Percentiles rank a stretch among this genome's conserved stretches.
These are phyloP conservation scores for Lablab purpureus DNA, from an alignment of 306 rosid species.

Conservation along the genomic window DNA sequence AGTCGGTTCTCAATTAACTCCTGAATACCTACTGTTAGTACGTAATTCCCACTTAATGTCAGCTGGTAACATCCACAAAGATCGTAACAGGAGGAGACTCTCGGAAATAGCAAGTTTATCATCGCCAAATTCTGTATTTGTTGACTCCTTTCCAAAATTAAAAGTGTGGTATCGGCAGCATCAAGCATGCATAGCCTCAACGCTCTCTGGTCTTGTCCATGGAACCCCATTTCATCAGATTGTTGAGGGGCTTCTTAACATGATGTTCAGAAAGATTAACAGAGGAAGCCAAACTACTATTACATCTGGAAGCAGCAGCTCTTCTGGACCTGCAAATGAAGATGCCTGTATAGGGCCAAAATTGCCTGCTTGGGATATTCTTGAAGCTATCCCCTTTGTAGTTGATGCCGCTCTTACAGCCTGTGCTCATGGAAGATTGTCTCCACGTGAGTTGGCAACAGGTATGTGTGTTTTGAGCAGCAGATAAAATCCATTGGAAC, in stretches of 20 bases:
- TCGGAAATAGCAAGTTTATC: conserved; percentile 77
- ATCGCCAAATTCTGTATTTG: conserved; percentile 82
- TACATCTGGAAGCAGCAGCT: conserved; percentile 87
- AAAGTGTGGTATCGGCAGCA: conserved; percentile 97
- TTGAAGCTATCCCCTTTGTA: conserved; percentile 93
- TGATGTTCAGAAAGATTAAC: conserved; percentile 81
- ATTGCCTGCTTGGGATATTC: conserved; percentile 98
- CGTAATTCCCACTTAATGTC: conserved; percentile 83
- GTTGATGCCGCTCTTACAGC: conserved; percentile 99
- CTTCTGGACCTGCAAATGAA: conserved; percentile 87
- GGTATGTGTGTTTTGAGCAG: conserved; percentile 56
- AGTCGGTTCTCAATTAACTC: conserved; percentile 94
- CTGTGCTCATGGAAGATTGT: conserved; percentile 93
- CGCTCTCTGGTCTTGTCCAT: conserved; percentile 92
- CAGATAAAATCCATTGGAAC: conserved; percentile 23
- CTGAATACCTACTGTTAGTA: conserved; percentile 86
- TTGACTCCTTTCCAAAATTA: conserved; percentile 93
- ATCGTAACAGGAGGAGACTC: conserved; percentile 79
- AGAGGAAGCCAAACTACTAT: conserved; percentile 76
- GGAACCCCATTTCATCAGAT: conserved; percentile 96
- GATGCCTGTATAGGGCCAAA: conserved; percentile 73
- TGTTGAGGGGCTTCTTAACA: conserved; percentile 93
- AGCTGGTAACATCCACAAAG: conserved; percentile 60
- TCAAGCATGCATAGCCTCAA: conserved; percentile 96
- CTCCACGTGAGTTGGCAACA: conserved; percentile 98